A percentile compares a stretch with the other conserved stretches of the same genome.
Evolutionary conservation across 805 yeast species (phyloP).

Genomic region (Yarrowia alimentaria): DNA sequence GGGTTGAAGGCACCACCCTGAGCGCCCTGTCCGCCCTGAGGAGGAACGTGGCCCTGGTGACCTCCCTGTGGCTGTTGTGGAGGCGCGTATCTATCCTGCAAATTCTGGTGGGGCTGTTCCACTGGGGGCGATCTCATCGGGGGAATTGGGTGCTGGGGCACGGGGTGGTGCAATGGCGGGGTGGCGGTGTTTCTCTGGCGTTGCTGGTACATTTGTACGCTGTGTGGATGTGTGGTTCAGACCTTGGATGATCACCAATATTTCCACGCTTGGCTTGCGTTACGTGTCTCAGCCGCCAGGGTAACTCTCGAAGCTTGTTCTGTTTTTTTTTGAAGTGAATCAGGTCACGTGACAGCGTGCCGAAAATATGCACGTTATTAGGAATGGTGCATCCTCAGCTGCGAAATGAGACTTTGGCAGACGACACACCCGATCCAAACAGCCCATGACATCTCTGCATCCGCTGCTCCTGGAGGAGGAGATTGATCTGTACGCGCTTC

Average conservation of each 20-base stretch:
- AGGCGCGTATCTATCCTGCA: constrained; percentile 31
- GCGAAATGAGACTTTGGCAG: no score
- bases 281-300: no score
- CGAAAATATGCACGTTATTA: no score
- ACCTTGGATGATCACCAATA: no score
- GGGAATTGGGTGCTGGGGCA: constrained; percentile 47
- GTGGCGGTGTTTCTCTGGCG: constrained; percentile 18
- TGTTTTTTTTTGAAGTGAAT: no score
- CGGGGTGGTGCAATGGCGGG: constrained; percentile 47
- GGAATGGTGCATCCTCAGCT: no score
- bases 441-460: constrained; percentile 5
- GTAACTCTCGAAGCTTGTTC: no score
- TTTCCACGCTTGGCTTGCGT: no score
- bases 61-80: constrained; percentile 34
- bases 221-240: background rate
- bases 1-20: constrained; percentile 34
- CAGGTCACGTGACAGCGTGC: no score
- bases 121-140: constrained; percentile 40
- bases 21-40: constrained; percentile 34
- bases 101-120: constrained; percentile 30
- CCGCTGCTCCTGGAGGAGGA: constrained; percentile 29
- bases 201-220: constrained; percentile 1
- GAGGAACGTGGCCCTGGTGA: constrained; percentile 31
- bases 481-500: constrained; percentile 33
- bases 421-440: background rate